Base-by-base conservation (phyloP, 208 protist species). In the Leishmania arabica region DNA sequence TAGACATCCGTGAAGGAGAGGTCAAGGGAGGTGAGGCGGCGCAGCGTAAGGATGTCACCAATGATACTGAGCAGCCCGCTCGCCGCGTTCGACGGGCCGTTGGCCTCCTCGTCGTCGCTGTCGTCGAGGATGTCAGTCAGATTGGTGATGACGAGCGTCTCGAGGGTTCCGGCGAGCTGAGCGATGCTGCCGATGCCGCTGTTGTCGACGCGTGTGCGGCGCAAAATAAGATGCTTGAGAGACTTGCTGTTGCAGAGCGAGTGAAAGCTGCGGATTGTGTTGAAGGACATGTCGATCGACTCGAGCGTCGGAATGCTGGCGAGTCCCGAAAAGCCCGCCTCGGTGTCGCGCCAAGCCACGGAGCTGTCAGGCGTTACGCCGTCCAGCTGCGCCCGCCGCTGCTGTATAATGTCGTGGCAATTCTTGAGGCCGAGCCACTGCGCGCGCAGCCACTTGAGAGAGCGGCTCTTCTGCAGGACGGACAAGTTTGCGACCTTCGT, bases 361-460 rank as follows among this genome's bases (percentile, higher is more conserved):
- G 77, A 75, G 73, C 56, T 79, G 27, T 76, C 82, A 15, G 78
- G 58, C 34, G 79, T n/a, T 17, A 76, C 37, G 24, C 78, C 81
- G 78, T 87, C 81, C 78, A 86, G 82, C 75, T 79, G 82, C 53
- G 83, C 69, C 40, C 86, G 85, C 34, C 88, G 85, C 60, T 86
- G 79, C 47, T 86, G 79, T 66, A 91, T 88, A 60, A 91, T 86
- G 77, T 89, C 85, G 58, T 75, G 68, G 69, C 91, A 93, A 80
- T 95, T 92, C 47, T 83, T 80, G 54, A 95, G 77, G n/a, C 75
- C 54, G 40, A 95, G 81, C 90, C 92, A 95, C 84, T 95, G 92
- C 49, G 92, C 92, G 49, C 86, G 91, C 31, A 95, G 51, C n/a
- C 65, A 84, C 56, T 81, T 81, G 53, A 95, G 83, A 34, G 92